A percentile compares a stretch with the other conserved stretches of the same genome.
These are phyloP conservation scores for Batkoa obscura DNA, from an alignment of 371 early-diverging fungal genomes.

Conservation along the genomic window DNA sequence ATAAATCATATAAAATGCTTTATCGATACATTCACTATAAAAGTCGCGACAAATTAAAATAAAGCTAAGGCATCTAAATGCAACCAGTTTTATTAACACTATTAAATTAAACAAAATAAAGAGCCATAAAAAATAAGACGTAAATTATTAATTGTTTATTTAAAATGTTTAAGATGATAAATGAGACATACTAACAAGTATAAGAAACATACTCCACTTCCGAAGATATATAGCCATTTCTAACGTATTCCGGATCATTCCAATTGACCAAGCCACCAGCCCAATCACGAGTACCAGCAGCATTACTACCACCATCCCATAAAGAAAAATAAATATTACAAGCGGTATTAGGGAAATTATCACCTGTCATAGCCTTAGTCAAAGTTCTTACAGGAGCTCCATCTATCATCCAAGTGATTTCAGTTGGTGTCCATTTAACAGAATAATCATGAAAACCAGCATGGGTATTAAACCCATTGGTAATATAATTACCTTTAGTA, in stretches of 20 bases:
- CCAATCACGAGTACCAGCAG: slow-evolving; percentile 37
- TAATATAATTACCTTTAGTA: neutral
- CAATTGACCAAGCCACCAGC: slow-evolving; percentile 43
- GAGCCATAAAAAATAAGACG: too few relatives aligned
- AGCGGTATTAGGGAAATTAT: slow-evolving; percentile 29
- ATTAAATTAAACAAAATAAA: too few relatives aligned
- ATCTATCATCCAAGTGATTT: slow-evolving; percentile 30
- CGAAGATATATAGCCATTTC: slow-evolving; percentile 1
- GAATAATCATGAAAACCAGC: slow-evolving; percentile 17
- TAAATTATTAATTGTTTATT: too few relatives aligned
- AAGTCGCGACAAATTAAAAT: too few relatives aligned
- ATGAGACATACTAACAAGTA: too few relatives aligned
- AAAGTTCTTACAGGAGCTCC: slow-evolving; percentile 24
- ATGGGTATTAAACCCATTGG: slow-evolving; percentile 10
- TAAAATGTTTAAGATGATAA: too few relatives aligned
- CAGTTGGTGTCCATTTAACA: slow-evolving; percentile 33
- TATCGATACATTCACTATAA: too few relatives aligned
- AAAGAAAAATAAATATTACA: slow-evolving; percentile 36
- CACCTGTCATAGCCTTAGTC: slow-evolving; percentile 12
- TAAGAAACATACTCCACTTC: slow-evolving; percentile 5
- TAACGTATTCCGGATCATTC: slow-evolving; percentile 11
- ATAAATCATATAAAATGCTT: too few relatives aligned
- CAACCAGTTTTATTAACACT: too few relatives aligned
- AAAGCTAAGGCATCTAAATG: too few relatives aligned
- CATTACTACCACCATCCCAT: slow-evolving; percentile 45